Base-by-base conservation (phyloP, 2,329 filamentous ascomycete genomes). In the Pleomassaria siparia region DNA sequence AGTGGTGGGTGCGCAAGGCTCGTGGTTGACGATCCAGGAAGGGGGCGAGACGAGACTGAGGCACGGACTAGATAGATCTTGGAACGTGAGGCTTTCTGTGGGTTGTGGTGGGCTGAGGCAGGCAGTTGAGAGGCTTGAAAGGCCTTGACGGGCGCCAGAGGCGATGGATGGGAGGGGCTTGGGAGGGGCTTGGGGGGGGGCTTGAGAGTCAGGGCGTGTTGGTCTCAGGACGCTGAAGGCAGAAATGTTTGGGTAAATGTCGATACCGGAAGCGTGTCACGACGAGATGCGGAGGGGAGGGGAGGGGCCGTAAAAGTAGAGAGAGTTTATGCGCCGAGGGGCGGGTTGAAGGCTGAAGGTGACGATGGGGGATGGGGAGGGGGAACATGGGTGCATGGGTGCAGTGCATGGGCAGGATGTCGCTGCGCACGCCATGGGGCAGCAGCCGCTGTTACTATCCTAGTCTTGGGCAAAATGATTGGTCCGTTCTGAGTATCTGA, bases 211-310 rank as follows among this genome's bases (percentile, higher is more conserved):
- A 69, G 63, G 63, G n/a, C n/a, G n/a, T n/a, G 24, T 13, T 20
- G n/a, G 36, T 40, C 21, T 40, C 20, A 40, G 36, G 36, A 24
- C 15, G 36, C 36, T 40, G 36, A 15, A 24, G 18, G 18, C 18
- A n/a, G 36, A 25, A n/a, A 26, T 15, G 36, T 24, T 26, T 20
- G 11, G 22, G 25, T 21, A 9, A 54, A 53, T 46, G 61, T 62
- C 62, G 65, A 64, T 60, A 70, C 67, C 54, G 53, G 54, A 60
- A 56, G 60, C 59, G 67, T 70, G 54, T 68, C 66, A 70, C 63
- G 57, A 55, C 44, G 51, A 51, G 40, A 54, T 56, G 36, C 47
- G 49, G 47, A 55, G 55, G 58, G 64, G 57, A 61, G 52, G 55
- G 51, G 37, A 49, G 49, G n/a, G 51, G 47, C 60, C 55, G 56